Percentiles rank a stretch among this genome's conserved stretches.
Evolutionary conservation across 352 stramenopile species (phyloP).

Genomic region (Blastocystis sp.): DNA sequence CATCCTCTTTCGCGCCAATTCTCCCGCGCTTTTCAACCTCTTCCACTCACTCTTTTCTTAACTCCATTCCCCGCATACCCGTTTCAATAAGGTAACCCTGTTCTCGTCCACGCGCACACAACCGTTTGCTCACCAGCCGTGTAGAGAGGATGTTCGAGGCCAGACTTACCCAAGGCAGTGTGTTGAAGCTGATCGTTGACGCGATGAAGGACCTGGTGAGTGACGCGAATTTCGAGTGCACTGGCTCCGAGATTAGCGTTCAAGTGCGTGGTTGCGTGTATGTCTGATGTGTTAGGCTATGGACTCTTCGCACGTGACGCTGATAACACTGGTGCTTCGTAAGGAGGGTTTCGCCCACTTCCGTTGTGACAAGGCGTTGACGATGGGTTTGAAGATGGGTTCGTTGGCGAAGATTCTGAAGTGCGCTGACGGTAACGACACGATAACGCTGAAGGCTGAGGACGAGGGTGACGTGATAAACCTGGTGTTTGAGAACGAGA

Average conservation of each 20-base stretch:
- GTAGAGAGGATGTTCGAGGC: constrained; percentile 94
- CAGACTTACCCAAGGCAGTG: constrained; percentile 90
- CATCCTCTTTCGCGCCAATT: not conserved
- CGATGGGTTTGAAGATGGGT: constrained; percentile 92
- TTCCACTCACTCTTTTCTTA: not conserved
- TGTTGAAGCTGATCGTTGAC: constrained; percentile 98
- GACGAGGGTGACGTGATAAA: constrained; percentile 92
- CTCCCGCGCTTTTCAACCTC: not conserved
- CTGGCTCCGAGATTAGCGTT: constrained; percentile 87
- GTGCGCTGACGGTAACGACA: constrained; percentile 96
- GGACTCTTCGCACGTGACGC: constrained; percentile 97
- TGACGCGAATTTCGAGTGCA: constrained; percentile 96
- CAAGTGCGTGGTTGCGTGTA: constrained; percentile 76
- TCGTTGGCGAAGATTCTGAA: constrained; percentile 99
- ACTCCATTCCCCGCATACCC: not conserved
- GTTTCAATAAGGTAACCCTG: too few relatives aligned
- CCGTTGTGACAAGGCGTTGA: constrained; percentile 94
- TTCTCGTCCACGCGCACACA: too few relatives aligned
- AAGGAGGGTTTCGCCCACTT: constrained; percentile 95
- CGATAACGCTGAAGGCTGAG: constrained; percentile 96
- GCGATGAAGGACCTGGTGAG: constrained; percentile 98
- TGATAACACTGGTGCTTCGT: constrained; percentile 91
- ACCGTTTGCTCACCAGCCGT: not conserved
- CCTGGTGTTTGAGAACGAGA: constrained; percentile 95
- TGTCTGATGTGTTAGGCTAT: constrained; percentile 87